These are phyloP conservation scores for Colletotrichum orbiculare DNA, from an alignment of 2,329 filamentous ascomycete genomes.

Conservation along the genomic window DNA sequence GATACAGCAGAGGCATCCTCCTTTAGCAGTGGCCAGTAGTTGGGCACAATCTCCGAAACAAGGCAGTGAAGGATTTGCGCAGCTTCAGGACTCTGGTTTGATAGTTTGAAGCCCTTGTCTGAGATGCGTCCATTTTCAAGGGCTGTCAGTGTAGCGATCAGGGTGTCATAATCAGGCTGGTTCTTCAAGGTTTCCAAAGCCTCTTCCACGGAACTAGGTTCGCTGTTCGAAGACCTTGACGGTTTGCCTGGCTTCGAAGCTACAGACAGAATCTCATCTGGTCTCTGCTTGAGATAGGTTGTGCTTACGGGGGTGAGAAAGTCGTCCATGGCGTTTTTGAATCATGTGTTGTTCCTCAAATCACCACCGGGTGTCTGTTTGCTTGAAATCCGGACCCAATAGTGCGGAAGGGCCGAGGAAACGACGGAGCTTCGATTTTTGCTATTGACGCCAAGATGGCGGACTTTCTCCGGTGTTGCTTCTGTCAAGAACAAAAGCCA, in stretches of 20 bases:
- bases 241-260: conserved; percentile 45
- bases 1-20: conserved; percentile 50
- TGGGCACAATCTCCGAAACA: conserved; percentile 79
- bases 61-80: conserved; percentile 82
- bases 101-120: conserved; percentile 63
- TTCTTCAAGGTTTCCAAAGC: conserved; percentile 69
- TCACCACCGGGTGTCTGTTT: not conserved
- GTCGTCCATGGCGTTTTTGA: conserved; percentile 60
- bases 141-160: conserved; percentile 64
- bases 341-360: not conserved
- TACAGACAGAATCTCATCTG: conserved; percentile 51
- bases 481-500: not conserved
- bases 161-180: conserved; percentile 70
- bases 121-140: conserved; percentile 50
- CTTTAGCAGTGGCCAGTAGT: conserved; percentile 79
- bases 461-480: not conserved
- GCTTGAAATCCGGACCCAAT: not conserved
- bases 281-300: conserved; percentile 55
- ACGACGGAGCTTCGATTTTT: not conserved
- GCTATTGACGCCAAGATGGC: not conserved
- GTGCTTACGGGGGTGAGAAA: conserved; percentile 66
- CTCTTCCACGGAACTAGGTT: conserved; percentile 54
- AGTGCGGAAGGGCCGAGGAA: too few relatives aligned
- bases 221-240: conserved; percentile 12
- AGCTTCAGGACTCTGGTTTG: conserved; percentile 71